Percentiles rank a stretch among this genome's conserved stretches.
phyloP scores from a whole-genome alignment of 1,284 basidiomycete species.

The Heterobasidion irregulare region DNA sequence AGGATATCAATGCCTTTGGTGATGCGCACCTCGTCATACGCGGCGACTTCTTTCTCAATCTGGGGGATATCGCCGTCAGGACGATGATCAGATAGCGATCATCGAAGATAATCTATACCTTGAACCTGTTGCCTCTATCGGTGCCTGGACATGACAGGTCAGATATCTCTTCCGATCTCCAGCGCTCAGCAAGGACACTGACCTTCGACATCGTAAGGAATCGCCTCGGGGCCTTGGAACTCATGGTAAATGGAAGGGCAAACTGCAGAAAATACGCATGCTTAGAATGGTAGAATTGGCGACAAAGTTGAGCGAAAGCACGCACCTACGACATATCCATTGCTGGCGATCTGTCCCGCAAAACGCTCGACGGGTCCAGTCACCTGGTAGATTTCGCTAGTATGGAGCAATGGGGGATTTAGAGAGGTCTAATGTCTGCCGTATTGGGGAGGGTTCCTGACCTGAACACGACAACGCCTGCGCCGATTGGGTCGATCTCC shows the following conservation, averaged over 20 bases:
- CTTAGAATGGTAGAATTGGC: slow-evolving; percentile 1
- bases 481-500: background rate
- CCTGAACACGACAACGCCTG: slow-evolving; percentile 79
- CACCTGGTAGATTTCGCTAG: slow-evolving; percentile 80
- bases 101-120: slow-evolving; percentile 35
- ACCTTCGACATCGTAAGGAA: slow-evolving; percentile 85
- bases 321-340: slow-evolving; percentile 74
- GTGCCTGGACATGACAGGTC: slow-evolving; percentile 34
- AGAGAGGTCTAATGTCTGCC: background rate
- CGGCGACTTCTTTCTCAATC: slow-evolving; percentile 79
- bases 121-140: slow-evolving; percentile 84
- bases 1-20: background rate
- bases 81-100: background rate
- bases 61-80: slow-evolving; percentile 21
- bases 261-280: slow-evolving; percentile 30
- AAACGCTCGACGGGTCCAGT: slow-evolving; percentile 85
- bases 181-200: slow-evolving; percentile 15
- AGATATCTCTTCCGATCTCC: background rate
- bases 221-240: slow-evolving; percentile 79
- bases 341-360: slow-evolving; percentile 86
- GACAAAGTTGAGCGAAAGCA: slow-evolving; percentile 1
- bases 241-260: slow-evolving; percentile 85
- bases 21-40: slow-evolving; percentile 70
- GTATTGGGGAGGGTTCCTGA: slow-evolving; percentile 16
- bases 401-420: background rate